Evolutionary conservation across 2,329 filamentous ascomycete genomes (phyloP).

Genomic region (Didymellaceae sp.): DNA sequence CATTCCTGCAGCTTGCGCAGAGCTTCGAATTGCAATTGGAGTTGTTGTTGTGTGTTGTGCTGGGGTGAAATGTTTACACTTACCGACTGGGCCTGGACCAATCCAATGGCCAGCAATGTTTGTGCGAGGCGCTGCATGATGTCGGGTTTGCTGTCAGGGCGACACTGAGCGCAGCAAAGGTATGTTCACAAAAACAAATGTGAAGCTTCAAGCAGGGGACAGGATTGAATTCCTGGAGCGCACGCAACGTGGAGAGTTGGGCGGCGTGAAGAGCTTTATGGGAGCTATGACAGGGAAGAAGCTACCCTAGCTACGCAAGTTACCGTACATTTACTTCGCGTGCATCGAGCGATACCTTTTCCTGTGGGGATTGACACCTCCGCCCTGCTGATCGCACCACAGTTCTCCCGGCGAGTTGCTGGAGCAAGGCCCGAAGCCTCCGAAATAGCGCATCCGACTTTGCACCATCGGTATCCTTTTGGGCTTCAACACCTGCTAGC

Average conservation of each 20-base stretch:
- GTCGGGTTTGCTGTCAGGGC: constrained; percentile 29
- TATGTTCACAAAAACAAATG: constrained; percentile 20
- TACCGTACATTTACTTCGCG: constrained; percentile 23
- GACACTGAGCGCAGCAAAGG: constrained; percentile 14
- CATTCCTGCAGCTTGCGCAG: constrained; percentile 37
- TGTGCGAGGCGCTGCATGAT: constrained; percentile 47
- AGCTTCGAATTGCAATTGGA: constrained; percentile 15
- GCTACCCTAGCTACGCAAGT: constrained; percentile 15
- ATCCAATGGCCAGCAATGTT: constrained; percentile 41
- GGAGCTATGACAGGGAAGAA: constrained; percentile 16
- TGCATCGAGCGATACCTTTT: constrained; percentile 21
- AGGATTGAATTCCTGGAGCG: constrained; percentile 21
- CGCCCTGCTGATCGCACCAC: constrained; percentile 32
- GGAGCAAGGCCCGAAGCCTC: constrained; percentile 24
- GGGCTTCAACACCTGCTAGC: constrained; percentile 11
- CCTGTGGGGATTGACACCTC: constrained; percentile 23
- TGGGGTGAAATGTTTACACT: constrained; percentile 25
- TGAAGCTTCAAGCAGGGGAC: constrained; percentile 19
- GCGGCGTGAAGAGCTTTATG: constrained; percentile 27
- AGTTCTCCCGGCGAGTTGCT: constrained; percentile 23
- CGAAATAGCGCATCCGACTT: constrained; percentile 18
- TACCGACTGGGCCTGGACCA: constrained; percentile 41
- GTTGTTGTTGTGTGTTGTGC: constrained; percentile 15
- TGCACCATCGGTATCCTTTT: constrained; percentile 3
- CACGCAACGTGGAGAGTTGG: constrained; percentile 19